These are phyloP conservation scores for Populus trichocarpa DNA, from an alignment of 441 rosid genomes.

Conservation along the genomic window DNA sequence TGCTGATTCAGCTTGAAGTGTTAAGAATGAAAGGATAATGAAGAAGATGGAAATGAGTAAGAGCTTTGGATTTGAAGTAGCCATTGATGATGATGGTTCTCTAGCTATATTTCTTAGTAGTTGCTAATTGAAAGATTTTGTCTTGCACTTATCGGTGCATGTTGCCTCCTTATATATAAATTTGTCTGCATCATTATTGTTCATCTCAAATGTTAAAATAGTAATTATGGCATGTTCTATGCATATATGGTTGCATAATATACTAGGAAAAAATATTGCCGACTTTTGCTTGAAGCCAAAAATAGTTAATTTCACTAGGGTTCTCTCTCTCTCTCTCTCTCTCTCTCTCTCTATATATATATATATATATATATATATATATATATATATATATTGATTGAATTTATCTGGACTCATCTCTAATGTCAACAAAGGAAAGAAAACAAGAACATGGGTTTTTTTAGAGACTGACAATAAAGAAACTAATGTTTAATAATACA, in stretches of 20 bases:
- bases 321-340: too few relatives aligned
- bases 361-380: too few relatives aligned
- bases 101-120: background rate
- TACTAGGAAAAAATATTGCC: background rate
- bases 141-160: background rate
- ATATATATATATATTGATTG: background rate
- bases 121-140: background rate
- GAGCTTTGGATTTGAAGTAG: background rate
- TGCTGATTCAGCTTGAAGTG: background rate
- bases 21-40: conserved; percentile 5
- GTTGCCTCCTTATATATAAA: background rate
- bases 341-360: too few relatives aligned
- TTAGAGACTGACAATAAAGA: too few relatives aligned
- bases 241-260: background rate
- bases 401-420: background rate
- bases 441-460: too few relatives aligned
- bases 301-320: too few relatives aligned
- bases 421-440: background rate
- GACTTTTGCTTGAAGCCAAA: background rate
- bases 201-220: background rate
- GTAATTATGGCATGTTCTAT: too few relatives aligned
- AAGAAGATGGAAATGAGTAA: background rate
- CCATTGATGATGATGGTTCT: background rate
- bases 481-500: too few relatives aligned
- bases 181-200: background rate